Evolutionary conservation across 345 rosid species (phyloP), one percentile per base, ranked within the genome.

Genomic region (Lepidium africanum): DNA sequence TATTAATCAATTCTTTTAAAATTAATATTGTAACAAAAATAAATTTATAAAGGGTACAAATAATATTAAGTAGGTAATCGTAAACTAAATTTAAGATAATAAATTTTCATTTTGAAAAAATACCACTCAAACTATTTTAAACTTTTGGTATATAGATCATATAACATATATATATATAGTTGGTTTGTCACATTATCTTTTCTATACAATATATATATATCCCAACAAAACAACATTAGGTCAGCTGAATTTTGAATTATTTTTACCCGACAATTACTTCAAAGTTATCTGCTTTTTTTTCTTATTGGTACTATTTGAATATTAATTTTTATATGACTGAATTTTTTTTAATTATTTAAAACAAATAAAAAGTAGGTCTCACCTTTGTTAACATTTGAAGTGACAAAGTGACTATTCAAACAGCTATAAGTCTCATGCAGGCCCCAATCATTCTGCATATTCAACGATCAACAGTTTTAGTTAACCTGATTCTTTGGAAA

Each of bases 401-500:
- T 61, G 57, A 62, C 69, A 67, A 67, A 41, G 17, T 73, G 72
- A 59, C 49, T 59, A 40, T 81, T 81, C 76, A 69, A 63, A 78
- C 81, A 85, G 70, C 81, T 81, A 73, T 78, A 81, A 73, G 77
- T 68, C 83, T 81, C 89, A 43, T 83, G 76, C 73, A 78, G 76
- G 48, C 68, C 83, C 89, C 93, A 83, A 39, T 78, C 75, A 64
- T 84, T 76, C 94, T 92, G 86, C 41, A 71, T 19, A 21, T 60
- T 50, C 65, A 17, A 25, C 59, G 15, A 59, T 67, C 62, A 40
- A 17, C 15, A 27, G 32, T 27, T 27, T 27, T 27, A 27, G 32
- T 27, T 27, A 27, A 27, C 32, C 32, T 27, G 5, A 27, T 27
- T 27, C 5, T 27, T 46, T 54, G 42, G 47, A 55, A 57, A 64